Conservation (phyloP, 1,139 yeast genomes). For the Suhomyces bribrorum region DNA sequence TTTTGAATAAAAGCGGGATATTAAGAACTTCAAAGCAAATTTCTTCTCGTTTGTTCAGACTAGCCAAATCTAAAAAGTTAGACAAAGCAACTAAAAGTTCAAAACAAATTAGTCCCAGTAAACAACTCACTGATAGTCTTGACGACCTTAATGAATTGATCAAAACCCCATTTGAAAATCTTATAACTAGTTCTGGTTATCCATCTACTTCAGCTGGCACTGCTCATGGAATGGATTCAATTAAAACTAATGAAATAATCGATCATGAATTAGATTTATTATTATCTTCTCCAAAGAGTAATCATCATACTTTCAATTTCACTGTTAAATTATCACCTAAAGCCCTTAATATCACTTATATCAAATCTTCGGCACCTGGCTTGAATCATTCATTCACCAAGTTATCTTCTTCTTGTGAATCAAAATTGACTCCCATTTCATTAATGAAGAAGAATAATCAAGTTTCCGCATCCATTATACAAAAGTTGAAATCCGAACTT, state of each 20-base stretch:
- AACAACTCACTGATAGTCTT: slow-evolving; percentile 8
- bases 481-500: slow-evolving; percentile 10
- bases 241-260: slow-evolving; percentile 18
- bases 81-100: slow-evolving; percentile 17
- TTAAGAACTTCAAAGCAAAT: slow-evolving; percentile 44
- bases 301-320: slow-evolving; percentile 1
- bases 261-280: slow-evolving; percentile 20
- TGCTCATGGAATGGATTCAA: slow-evolving; percentile 14
- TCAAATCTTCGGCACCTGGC: not conserved
- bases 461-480: slow-evolving; percentile 6
- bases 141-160: slow-evolving; percentile 18
- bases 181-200: slow-evolving; percentile 7
- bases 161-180: slow-evolving; percentile 17
- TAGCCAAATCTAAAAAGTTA: slow-evolving; percentile 21
- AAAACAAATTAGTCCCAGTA: slow-evolving; percentile 16
- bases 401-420: slow-evolving; percentile 6
- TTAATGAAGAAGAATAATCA: slow-evolving; percentile 4
- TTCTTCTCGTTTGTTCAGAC: slow-evolving; percentile 29
- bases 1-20: slow-evolving; percentile 39
- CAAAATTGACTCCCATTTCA: slow-evolving; percentile 3
- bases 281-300: slow-evolving; percentile 17
- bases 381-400: slow-evolving; percentile 14
- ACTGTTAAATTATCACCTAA: slow-evolving; percentile 13
- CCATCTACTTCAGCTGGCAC: slow-evolving; percentile 2
- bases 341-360: slow-evolving; percentile 10